phyloP scores from a whole-genome alignment of 495 filamentous ascomycete species.

The Talaromyces ruber region DNA sequence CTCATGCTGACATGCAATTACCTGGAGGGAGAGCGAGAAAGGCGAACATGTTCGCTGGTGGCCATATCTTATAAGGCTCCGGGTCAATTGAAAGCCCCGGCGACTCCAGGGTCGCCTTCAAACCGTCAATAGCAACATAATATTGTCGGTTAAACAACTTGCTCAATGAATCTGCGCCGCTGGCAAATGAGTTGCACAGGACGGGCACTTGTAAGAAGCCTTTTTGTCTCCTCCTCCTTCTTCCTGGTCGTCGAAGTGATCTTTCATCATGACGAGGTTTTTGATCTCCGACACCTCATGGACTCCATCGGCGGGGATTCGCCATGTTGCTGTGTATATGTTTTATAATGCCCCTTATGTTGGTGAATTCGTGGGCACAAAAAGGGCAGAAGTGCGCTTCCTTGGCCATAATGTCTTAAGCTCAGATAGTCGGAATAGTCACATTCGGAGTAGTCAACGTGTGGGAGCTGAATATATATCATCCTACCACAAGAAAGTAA shows the following conservation, averaged over 20 bases:
- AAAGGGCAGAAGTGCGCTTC: not conserved
- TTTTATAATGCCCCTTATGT: not conserved
- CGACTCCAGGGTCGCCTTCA: not conserved
- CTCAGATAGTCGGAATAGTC: too few species aligned
- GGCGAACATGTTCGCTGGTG: not conserved
- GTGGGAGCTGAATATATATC: too few species aligned
- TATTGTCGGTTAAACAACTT: not conserved
- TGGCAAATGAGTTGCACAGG: not conserved
- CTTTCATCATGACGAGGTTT: not conserved
- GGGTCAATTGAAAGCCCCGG: not conserved
- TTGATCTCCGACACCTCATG: not conserved
- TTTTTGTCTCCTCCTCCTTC: not conserved
- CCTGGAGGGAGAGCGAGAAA: not conserved
- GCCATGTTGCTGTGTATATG: slow-evolving; percentile 3
- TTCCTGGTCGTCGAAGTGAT: not conserved
- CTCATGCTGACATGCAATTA: not conserved
- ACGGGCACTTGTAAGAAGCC: not conserved
- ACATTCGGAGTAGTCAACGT: too few species aligned
- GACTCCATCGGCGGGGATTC: not conserved
- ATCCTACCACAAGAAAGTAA: too few species aligned
- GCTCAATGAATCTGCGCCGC: not conserved
- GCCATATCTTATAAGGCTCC: not conserved
- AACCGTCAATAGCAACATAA: too few species aligned
- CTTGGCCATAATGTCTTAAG: not conserved
- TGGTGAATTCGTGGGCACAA: not conserved